Conservation (phyloP, 139 green algal genomes). For the Chlamydomonas applanata region DNA sequence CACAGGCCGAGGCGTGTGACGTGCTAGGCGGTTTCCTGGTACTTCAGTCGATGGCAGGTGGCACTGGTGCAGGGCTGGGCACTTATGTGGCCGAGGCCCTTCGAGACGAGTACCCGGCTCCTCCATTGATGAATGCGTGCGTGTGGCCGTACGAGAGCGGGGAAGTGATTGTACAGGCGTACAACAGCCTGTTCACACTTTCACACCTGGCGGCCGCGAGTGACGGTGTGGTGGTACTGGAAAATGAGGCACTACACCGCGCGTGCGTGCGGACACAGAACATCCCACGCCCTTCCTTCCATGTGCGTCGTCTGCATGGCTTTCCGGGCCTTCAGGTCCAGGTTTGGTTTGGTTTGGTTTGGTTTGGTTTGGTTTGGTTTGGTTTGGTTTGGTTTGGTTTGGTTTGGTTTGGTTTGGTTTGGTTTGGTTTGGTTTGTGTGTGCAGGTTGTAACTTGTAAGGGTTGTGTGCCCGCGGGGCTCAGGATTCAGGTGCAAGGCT, state of each 20-base stretch:
- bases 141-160: slow-evolving; percentile 60
- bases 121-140: slow-evolving; percentile 71
- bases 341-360: no score
- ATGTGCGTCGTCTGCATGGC: no score
- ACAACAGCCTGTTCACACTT: slow-evolving; percentile 84
- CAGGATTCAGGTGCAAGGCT: no score
- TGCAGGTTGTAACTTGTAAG: no score
- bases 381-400: no score
- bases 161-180: slow-evolving; percentile 45
- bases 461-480: no score
- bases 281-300: slow-evolving; percentile 59
- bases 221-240: slow-evolving; percentile 66
- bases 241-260: slow-evolving; percentile 62
- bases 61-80: slow-evolving; percentile 80
- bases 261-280: slow-evolving; percentile 44
- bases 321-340: no score
- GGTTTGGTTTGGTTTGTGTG: no score
- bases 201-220: slow-evolving; percentile 51
- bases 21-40: slow-evolving; percentile 73
- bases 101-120: slow-evolving; percentile 63
- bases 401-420: no score
- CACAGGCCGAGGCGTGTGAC: slow-evolving; percentile 67
- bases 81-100: slow-evolving; percentile 65
- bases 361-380: no score
- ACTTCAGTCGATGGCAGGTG: slow-evolving; percentile 81